A percentile compares a stretch with the other conserved stretches of the same genome.
phyloP scores from a whole-genome alignment of 78 protist species.

The Monosiga brevicollis region DNA sequence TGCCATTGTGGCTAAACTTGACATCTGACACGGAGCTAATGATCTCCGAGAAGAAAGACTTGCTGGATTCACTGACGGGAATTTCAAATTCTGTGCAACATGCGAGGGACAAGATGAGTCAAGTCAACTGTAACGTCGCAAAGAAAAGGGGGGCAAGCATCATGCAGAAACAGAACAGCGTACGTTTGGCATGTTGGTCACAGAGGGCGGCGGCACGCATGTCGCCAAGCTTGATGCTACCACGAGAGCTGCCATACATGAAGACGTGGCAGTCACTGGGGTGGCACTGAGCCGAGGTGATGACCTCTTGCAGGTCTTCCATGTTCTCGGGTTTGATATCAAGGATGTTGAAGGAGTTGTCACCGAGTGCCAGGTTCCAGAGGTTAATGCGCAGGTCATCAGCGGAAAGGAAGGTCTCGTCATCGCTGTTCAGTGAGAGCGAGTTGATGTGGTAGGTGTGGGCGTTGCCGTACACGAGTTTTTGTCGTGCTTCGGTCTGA shows the following conservation, averaged over 20 bases:
- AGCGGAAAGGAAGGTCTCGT: conserved; percentile 78
- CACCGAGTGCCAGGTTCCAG: conserved; percentile 76
- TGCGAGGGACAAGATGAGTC: neutral
- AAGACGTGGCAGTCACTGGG: conserved; percentile 71
- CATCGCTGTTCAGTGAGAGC: conserved; percentile 59
- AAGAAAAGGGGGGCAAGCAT: neutral
- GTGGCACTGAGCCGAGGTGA: conserved; percentile 89
- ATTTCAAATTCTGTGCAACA: conserved; percentile 36
- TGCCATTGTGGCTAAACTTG: conserved; percentile 71
- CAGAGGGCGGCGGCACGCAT: conserved; percentile 69
- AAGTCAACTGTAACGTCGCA: neutral
- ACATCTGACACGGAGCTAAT: conserved; percentile 77
- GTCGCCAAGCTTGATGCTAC: conserved; percentile 58
- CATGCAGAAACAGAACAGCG: neutral
- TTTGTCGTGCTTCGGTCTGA: too few relatives aligned
- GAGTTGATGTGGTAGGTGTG: conserved; percentile 97
- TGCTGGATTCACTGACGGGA: conserved; percentile 33
- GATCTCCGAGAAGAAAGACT: conserved; percentile 85
- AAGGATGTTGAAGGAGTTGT: conserved; percentile 79
- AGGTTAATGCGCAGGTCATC: conserved; percentile 96
- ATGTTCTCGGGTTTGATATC: conserved; percentile 95
- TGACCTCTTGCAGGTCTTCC: conserved; percentile 95
- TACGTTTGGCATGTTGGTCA: conserved; percentile 60
- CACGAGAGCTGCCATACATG: conserved; percentile 72
- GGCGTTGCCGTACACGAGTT: conserved; percentile 79